Base-by-base conservation (phyloP, 192 early-diverging fungal genomes). In the Gryganskiella cystojenkinii region DNA sequence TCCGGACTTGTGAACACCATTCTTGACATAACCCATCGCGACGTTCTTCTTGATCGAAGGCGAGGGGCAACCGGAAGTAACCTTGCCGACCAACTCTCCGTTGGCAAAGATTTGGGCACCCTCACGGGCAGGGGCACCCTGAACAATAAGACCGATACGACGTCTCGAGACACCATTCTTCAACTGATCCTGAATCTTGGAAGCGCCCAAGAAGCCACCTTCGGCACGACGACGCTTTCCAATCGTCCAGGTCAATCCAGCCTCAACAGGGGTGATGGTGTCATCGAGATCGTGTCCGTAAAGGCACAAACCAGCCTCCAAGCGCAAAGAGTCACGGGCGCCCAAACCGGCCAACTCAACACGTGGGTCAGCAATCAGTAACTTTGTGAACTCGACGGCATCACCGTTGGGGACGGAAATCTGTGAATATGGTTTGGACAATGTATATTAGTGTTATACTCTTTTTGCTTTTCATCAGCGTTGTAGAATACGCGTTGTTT, bases 281-380 rank as follows among this genome's bases (percentile, higher is more conserved):
- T 97, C 95, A 86, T 97, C 92, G 45, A 99, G 79, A 73, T 99
- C 98, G 62, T 98, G 87, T 40, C 98, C 98, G 69, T 99, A 99
- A 59, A 99, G 84, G 80, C 98, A 99, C 60, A 99, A 82, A 17
- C 98, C 96, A 45, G 98, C 98, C 83, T 99, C 98, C 54, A 99
- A 85, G 54, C 98, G 90, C 73, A 99, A 87, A 67, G 89, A 91
- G 83, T 99, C 98, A 75, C 98, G 92, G 20, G 95, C 95, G 50
- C 95, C 98, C 27, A 99, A 84, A 45, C 98, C 98, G 45, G 98
- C 98, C 58, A 99, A 70, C 82, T 94, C 89, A 46, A 98, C 95
- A 61, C 85, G 88, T 11, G 91, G 86, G 64, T 92, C 81, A 30
- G 72, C 82, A 42, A 98, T 71, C 31, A 95, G 81, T 37, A 82